Evolutionary conservation across 306 rosid genomes (phyloP).

Genomic region (Vigna nakashimae): DNA sequence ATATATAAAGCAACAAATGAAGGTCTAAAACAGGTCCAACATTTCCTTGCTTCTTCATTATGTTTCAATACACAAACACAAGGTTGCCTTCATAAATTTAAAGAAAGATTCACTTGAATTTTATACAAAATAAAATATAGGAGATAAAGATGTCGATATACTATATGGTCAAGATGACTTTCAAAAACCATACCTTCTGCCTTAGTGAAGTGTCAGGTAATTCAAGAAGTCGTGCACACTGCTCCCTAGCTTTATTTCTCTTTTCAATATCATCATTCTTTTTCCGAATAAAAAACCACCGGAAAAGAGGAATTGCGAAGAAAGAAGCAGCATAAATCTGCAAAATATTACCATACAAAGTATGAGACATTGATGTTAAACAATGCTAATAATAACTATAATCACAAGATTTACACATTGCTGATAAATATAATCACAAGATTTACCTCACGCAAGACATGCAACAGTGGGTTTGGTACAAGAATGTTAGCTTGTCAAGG

Average conservation of each 20-base stretch:
- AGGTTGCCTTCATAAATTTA: not conserved
- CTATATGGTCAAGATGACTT: slow-evolving; percentile 15
- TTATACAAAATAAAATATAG: slow-evolving; percentile 15
- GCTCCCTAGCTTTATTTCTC: slow-evolving; percentile 80
- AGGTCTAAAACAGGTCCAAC: slow-evolving; percentile 1
- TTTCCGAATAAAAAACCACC: slow-evolving; percentile 72
- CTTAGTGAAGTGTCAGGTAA: slow-evolving; percentile 82
- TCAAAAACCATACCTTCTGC: slow-evolving; percentile 67
- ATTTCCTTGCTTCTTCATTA: slow-evolving; percentile 4
- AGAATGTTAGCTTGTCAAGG: too few species aligned
- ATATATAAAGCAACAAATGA: slow-evolving; percentile 22
- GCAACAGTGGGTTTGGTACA: too few species aligned
- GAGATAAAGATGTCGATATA: not conserved
- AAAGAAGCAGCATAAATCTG: slow-evolving; percentile 98
- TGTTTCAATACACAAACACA: not conserved
- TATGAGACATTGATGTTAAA: slow-evolving; percentile 31
- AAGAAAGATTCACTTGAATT: slow-evolving; percentile 21
- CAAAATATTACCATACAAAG: slow-evolving; percentile 42
- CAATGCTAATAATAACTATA: slow-evolving; percentile 25
- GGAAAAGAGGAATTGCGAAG: slow-evolving; percentile 94
- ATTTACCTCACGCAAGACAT: slow-evolving; percentile 16
- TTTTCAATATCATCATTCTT: slow-evolving; percentile 82
- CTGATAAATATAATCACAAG: not conserved
- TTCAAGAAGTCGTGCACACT: slow-evolving; percentile 77
- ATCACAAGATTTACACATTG: slow-evolving; percentile 8